Conservation (phyloP, 1,284 basidiomycete genomes). For the Melanopsichium pennsylvanicum region DNA sequence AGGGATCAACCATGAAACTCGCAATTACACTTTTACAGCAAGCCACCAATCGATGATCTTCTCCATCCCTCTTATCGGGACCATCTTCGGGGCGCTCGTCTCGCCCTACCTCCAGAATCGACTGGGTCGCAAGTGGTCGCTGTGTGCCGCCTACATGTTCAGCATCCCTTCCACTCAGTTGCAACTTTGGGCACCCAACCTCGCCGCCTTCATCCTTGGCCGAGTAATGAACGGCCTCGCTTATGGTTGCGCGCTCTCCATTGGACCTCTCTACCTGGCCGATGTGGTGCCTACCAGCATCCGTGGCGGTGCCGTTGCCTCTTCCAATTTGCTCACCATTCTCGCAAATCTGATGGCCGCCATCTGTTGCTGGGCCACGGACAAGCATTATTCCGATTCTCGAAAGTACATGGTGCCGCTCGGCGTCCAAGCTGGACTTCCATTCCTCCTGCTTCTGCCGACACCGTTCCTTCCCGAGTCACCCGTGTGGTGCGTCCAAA, state of each 20-base stretch:
- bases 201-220: slow-evolving; percentile 52
- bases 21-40: slow-evolving; percentile 49
- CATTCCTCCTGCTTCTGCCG: slow-evolving; percentile 36
- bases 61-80: slow-evolving; percentile 50
- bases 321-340: slow-evolving; percentile 52
- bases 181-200: slow-evolving; percentile 54
- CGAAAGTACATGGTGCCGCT: slow-evolving; percentile 48
- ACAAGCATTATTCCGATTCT: slow-evolving; percentile 25
- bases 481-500: slow-evolving; percentile 50
- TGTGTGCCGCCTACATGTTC: slow-evolving; percentile 47
- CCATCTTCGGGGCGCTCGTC: slow-evolving; percentile 48
- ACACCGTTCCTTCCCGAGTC: slow-evolving; percentile 49
- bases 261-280: slow-evolving; percentile 51
- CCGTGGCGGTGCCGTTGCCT: slow-evolving; percentile 48
- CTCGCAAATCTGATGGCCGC: slow-evolving; percentile 46
- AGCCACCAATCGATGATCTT: slow-evolving; percentile 54
- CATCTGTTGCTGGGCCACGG: slow-evolving; percentile 40
- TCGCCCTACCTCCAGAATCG: slow-evolving; percentile 39
- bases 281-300: slow-evolving; percentile 53
- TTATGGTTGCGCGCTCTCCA: slow-evolving; percentile 51
- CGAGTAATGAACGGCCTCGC: slow-evolving; percentile 51
- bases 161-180: slow-evolving; percentile 52
- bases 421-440: slow-evolving; percentile 44
- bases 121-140: slow-evolving; percentile 52
- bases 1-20: slow-evolving; percentile 41